These are phyloP conservation scores for Saccharomyces mikatae DNA, from an alignment of 805 yeast species.

Conservation along the genomic window DNA sequence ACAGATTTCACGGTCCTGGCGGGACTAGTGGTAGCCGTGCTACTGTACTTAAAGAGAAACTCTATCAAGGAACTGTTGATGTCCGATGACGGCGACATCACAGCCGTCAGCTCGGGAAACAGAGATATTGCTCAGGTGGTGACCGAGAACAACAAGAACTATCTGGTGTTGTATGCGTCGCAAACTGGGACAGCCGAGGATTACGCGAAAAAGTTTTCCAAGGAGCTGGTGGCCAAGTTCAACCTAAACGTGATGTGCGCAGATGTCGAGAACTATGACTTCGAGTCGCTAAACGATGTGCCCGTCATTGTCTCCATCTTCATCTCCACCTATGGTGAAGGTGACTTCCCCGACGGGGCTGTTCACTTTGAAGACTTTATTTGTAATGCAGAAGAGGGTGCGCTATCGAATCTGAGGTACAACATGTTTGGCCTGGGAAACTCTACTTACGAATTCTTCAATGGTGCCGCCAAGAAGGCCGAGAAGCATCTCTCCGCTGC, in stretches of 20 bases:
- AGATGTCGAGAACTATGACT: conserved; percentile 84
- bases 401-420: conserved; percentile 50
- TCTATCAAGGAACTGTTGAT: conserved; percentile 30
- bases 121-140: conserved; percentile 55
- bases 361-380: conserved; percentile 65
- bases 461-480: conserved; percentile 66
- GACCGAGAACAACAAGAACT: conserved; percentile 57
- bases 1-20: conserved; percentile 47
- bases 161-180: conserved; percentile 80
- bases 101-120: conserved; percentile 35
- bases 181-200: conserved; percentile 99
- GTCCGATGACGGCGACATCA: conserved; percentile 31
- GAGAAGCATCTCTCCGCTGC: conserved; percentile 45
- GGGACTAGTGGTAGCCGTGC: conserved; percentile 49
- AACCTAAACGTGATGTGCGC: conserved; percentile 77
- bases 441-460: conserved; percentile 86
- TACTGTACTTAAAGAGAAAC: conserved; percentile 63
- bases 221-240: conserved; percentile 76
- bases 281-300: conserved; percentile 62
- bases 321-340: conserved; percentile 95
- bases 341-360: conserved; percentile 97
- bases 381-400: conserved; percentile 39
- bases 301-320: conserved; percentile 63
- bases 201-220: conserved; percentile 81
- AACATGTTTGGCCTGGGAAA: conserved; percentile 90